Evolutionary conservation across 441 rosid species (phyloP).

Genomic region (Adansonia rubrostipa): DNA sequence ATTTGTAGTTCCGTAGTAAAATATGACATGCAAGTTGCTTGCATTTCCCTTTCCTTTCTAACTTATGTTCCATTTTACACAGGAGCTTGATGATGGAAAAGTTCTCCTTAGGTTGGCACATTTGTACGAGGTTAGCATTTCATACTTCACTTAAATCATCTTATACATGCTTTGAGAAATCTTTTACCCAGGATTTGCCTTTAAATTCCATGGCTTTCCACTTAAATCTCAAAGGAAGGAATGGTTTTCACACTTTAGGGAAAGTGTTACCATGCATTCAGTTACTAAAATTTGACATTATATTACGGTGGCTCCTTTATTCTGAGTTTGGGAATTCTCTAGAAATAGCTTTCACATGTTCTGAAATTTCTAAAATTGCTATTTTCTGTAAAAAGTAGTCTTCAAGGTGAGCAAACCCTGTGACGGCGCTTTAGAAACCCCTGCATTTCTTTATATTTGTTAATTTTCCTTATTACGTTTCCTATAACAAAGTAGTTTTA

Average conservation of each 20-base stretch:
- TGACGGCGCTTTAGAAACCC: not conserved
- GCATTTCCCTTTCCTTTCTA: slow-evolving; percentile 19
- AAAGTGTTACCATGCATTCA: not conserved
- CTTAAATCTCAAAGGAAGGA: not conserved
- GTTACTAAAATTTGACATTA: not conserved
- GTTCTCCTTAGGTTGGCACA: slow-evolving; percentile 75
- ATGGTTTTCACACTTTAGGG: slow-evolving; percentile 13
- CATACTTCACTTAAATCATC: slow-evolving; percentile 19
- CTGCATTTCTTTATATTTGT: not conserved
- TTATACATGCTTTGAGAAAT: slow-evolving; percentile 12
- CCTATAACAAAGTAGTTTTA: slow-evolving; percentile 5
- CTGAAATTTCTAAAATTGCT: slow-evolving; percentile 2
- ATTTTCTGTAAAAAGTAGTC: not conserved
- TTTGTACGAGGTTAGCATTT: slow-evolving; percentile 56
- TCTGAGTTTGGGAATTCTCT: not conserved
- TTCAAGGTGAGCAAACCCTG: not conserved
- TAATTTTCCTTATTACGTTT: not conserved
- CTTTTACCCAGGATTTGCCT: not conserved
- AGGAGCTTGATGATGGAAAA: slow-evolving; percentile 67
- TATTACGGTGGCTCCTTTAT: not conserved
- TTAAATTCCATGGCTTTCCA: not conserved
- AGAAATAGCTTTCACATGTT: slow-evolving; percentile 7
- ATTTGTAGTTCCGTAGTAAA: not conserved
- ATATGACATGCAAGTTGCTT: slow-evolving; percentile 21
- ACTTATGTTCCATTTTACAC: slow-evolving; percentile 23